Evolutionary conservation across 148 eudicot genomes (phyloP).

Genomic region (Spergularia bocconei): DNA sequence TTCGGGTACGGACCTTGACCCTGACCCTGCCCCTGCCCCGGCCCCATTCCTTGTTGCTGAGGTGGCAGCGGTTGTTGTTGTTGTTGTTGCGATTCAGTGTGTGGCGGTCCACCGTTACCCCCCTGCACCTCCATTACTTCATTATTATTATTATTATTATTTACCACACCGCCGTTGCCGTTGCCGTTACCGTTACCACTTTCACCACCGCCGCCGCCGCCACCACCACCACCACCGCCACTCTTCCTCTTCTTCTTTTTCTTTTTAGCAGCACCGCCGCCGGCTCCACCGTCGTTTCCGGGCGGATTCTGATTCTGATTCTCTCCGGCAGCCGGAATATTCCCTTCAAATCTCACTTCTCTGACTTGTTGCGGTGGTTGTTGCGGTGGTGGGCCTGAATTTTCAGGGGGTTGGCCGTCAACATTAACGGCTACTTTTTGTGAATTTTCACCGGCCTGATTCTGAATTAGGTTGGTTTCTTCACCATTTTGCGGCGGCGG

Average conservation of each 20-base stretch:
- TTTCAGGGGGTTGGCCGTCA: neutral
- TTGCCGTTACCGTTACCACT: constrained; percentile 7
- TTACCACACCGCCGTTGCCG: neutral
- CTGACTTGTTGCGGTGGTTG: constrained; percentile 7
- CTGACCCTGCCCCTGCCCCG: constrained; percentile 24
- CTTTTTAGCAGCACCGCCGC: constrained; percentile 27
- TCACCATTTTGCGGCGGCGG: constrained; percentile 17
- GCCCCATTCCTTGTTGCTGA: neutral
- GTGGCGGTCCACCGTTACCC: constrained; percentile 25
- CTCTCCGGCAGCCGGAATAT: constrained; percentile 11
- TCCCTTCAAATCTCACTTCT: constrained; percentile 22
- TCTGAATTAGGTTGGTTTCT: constrained; percentile 19
- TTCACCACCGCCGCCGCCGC: constrained; percentile 7
- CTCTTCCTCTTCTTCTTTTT: constrained; percentile 62
- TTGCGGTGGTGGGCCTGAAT: neutral
- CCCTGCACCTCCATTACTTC: constrained; percentile 1
- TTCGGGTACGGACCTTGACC: neutral
- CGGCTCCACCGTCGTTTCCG: neutral
- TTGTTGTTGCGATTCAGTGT: constrained; percentile 11
- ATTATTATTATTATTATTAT: constrained; percentile 17
- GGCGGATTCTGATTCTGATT: constrained; percentile 19
- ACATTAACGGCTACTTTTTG: no score
- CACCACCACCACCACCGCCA: constrained; percentile 27
- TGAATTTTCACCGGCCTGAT: neutral
- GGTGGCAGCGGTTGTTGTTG: constrained; percentile 12